Conservation (phyloP, 1,139 yeast genomes). For the Lipomyces yarrowii region DNA sequence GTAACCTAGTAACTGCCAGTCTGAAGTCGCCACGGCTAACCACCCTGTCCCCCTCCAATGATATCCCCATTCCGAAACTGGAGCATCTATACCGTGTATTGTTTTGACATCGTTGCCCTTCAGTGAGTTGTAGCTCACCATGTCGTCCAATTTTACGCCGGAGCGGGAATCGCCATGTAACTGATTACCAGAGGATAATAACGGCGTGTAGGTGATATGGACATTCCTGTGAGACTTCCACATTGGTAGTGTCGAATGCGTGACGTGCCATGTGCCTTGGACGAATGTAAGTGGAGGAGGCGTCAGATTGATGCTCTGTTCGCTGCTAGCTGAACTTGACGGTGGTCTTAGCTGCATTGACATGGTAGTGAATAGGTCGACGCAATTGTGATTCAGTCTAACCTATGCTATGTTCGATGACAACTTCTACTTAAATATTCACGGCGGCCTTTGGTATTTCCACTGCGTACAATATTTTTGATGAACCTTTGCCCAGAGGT, state of each 20-base stretch:
- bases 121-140: not conserved
- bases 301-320: not conserved
- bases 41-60: constrained; percentile 7
- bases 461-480: no score
- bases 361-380: not conserved
- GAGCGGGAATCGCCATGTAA: not conserved
- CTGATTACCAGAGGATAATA: not conserved
- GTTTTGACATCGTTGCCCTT: not conserved
- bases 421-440: no score
- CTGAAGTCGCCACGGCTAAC: not conserved
- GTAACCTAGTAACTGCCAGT: constrained; percentile 1
- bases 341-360: not conserved
- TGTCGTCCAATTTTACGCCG: not conserved
- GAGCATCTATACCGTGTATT: not conserved
- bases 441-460: no score
- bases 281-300: not conserved
- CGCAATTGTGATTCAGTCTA: not conserved
- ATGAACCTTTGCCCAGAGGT: no score
- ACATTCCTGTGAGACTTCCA: constrained; percentile 6
- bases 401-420: no score
- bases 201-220: constrained; percentile 1
- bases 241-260: constrained; percentile 8
- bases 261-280: constrained; percentile 5
- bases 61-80: not conserved
- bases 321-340: not conserved